Evolutionary conservation across 2,329 filamentous ascomycete genomes (phyloP).

Genomic region (Stachybotrys chartarum): DNA sequence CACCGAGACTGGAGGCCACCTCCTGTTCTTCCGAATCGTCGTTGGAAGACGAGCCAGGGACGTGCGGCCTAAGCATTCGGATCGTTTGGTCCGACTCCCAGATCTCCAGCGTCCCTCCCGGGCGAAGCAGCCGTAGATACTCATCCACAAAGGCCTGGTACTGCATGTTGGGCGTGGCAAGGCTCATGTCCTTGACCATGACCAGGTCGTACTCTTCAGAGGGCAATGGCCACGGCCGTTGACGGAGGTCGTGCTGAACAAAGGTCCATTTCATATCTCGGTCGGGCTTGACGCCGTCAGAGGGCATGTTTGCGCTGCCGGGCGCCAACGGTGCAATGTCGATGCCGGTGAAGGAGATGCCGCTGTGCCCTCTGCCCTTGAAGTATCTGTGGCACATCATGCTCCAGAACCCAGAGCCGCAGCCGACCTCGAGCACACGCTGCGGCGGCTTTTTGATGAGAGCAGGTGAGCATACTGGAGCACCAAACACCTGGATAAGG

Average conservation of each 20-base stretch:
- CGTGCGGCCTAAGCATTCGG: constrained; percentile 74
- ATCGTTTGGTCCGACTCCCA: constrained; percentile 87
- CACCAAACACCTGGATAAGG: constrained; percentile 72
- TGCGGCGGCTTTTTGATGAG: constrained; percentile 61
- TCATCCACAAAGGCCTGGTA: constrained; percentile 58
- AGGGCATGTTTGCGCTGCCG: constrained; percentile 21
- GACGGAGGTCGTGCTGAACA: constrained; percentile 77
- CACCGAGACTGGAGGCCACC: constrained; percentile 62
- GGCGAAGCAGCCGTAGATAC: constrained; percentile 66
- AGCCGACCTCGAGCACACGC: constrained; percentile 78
- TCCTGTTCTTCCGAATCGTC: constrained; percentile 49
- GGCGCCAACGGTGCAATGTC: constrained; percentile 69
- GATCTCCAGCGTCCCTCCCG: constrained; percentile 74
- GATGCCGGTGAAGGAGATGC: constrained; percentile 73
- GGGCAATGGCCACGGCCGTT: constrained; percentile 67
- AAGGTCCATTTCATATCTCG: constrained; percentile 84
- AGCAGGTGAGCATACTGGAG: constrained; percentile 66
- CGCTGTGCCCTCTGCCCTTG: constrained; percentile 55
- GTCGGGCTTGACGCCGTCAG: constrained; percentile 42
- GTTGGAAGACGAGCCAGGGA: constrained; percentile 39
- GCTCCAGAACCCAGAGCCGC: constrained; percentile 85
- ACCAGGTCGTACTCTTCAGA: constrained; percentile 80
- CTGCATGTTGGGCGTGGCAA: constrained; percentile 54
- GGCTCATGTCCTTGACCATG: constrained; percentile 76
- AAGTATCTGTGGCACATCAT: constrained; percentile 81